phyloP scores from a whole-genome alignment of 176 grass and related monocot species.

The Alloteropsis semialata region DNA sequence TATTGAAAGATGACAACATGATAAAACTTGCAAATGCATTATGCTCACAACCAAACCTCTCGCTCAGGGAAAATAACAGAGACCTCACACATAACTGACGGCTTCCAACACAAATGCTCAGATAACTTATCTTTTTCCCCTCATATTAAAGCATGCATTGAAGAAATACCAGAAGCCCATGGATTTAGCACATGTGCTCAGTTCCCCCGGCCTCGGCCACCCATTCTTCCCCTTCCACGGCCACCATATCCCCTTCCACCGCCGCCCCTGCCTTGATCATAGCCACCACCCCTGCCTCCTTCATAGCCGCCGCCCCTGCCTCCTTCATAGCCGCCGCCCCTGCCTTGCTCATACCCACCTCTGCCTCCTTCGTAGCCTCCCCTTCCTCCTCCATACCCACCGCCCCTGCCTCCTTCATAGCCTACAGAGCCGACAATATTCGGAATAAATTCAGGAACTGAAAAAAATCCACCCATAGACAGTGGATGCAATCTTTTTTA shows the following conservation, averaged over 20 bases:
- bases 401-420: neutral
- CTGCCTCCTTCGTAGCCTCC: neutral
- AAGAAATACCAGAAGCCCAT: slow-evolving; percentile 37
- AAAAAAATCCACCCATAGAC: neutral
- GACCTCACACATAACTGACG: slow-evolving; percentile 18
- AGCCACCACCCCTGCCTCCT: slow-evolving; percentile 1
- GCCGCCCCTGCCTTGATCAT: slow-evolving; percentile 34
- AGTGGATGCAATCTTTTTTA: neutral
- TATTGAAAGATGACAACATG: slow-evolving; percentile 44
- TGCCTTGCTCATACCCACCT: neutral
- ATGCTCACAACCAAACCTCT: slow-evolving; percentile 49
- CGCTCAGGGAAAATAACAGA: slow-evolving; percentile 40
- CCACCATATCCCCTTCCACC: slow-evolving; percentile 51
- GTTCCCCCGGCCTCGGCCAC: slow-evolving; percentile 41
- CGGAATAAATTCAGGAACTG: neutral
- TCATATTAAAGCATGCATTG: slow-evolving; percentile 52
- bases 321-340: neutral
- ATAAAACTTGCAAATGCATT: slow-evolving; percentile 44
- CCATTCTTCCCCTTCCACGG: slow-evolving; percentile 56
- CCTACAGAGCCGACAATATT: neutral
- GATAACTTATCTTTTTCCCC: slow-evolving; percentile 48
- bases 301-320: slow-evolving; percentile 1
- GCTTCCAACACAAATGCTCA: slow-evolving; percentile 46
- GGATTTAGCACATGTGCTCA: slow-evolving; percentile 11
- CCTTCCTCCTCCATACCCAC: neutral